These are phyloP conservation scores for Cutaneotrichosporon cutaneum DNA, from an alignment of 1,284 basidiomycete species.

Conservation along the genomic window DNA sequence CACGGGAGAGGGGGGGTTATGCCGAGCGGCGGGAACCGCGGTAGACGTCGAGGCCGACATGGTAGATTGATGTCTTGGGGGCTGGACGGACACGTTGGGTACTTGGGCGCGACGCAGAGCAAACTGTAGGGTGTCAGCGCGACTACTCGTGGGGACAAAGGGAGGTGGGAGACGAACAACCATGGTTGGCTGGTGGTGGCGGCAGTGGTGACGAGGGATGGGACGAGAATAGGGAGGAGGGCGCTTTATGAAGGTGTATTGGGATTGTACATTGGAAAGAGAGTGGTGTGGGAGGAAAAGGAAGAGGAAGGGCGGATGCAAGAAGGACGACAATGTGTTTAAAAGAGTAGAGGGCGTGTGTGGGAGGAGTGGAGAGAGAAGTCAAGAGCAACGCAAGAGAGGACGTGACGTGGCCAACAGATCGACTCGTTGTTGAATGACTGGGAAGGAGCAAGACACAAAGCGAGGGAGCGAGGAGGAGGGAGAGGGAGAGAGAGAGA, in stretches of 20 bases:
- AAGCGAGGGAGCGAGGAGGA: background rate
- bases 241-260: background rate
- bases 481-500: background rate
- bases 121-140: constrained; percentile 4
- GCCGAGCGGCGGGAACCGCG: constrained; percentile 38
- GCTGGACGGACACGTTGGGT: background rate
- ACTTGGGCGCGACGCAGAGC: constrained; percentile 7
- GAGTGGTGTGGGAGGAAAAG: background rate
- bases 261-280: constrained; percentile 7
- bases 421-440: constrained; percentile 1
- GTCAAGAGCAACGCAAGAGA: background rate
- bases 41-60: constrained; percentile 1
- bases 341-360: background rate
- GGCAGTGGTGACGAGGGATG: background rate
- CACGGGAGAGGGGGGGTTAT: constrained; percentile 44
- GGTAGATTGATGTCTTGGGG: background rate
- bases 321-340: constrained; percentile 6
- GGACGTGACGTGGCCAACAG: background rate
- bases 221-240: background rate
- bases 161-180: constrained; percentile 7
- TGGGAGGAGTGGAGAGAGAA: background rate
- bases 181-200: background rate
- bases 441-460: background rate
- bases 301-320: background rate
- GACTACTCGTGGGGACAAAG: background rate